Conservation (phyloP, 164 flowering plant species). For the Amborella trichopoda region DNA sequence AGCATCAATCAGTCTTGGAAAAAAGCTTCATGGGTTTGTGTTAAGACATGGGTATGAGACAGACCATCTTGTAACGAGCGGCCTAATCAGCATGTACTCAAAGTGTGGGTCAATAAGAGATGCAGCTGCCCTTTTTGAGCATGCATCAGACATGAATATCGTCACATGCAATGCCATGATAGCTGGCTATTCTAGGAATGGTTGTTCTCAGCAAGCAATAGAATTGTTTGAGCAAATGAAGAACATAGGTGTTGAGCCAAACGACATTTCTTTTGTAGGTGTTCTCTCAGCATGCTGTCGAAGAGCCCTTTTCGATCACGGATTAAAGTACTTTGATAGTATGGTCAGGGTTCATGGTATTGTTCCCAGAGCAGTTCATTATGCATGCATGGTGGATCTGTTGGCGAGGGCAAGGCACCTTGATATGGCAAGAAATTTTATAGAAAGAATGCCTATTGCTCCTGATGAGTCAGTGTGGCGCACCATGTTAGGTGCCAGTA, state of each 20-base stretch:
- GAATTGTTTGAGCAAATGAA: conserved; percentile 33
- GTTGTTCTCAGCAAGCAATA: conserved; percentile 26
- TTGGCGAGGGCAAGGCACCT: conserved; percentile 42
- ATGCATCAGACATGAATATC: conserved; percentile 16
- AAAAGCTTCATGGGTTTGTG: conserved; percentile 45
- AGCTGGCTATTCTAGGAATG: conserved; percentile 61
- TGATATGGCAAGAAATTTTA: conserved; percentile 38
- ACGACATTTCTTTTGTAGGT: conserved; percentile 53
- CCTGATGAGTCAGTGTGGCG: conserved; percentile 73
- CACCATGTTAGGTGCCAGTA: conserved; percentile 30
- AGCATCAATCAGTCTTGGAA: conserved; percentile 49
- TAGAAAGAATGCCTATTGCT: conserved; percentile 43
- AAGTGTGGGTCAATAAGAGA: conserved; percentile 46
- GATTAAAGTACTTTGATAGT: conserved; percentile 27
- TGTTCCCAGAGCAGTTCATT: conserved; percentile 52
- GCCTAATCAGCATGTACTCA: conserved; percentile 59
- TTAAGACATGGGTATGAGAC: conserved; percentile 33
- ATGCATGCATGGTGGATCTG: conserved; percentile 54
- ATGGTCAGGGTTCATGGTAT: conserved; percentile 35
- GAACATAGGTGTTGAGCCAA: conserved; percentile 25
- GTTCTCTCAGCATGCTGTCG: conserved; percentile 34
- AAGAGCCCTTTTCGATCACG: conserved; percentile 30
- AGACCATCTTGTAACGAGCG: conserved; percentile 33
- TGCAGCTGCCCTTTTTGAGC: conserved; percentile 42
- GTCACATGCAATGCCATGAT: conserved; percentile 59